Conservation (phyloP, 306 rosid species). For the Quercus cerris region DNA sequence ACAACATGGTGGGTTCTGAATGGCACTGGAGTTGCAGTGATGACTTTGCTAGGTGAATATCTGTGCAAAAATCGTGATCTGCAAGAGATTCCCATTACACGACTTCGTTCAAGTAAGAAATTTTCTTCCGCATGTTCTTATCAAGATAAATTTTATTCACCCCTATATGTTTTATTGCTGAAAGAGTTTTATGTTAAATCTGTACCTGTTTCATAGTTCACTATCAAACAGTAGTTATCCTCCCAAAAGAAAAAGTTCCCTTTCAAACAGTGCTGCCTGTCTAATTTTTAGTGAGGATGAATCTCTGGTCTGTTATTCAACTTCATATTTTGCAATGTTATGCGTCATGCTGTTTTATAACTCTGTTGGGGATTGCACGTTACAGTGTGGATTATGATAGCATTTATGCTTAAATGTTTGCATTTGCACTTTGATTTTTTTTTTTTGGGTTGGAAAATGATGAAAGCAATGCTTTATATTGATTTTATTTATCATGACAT, state of each 20-base stretch:
- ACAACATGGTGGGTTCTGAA: slow-evolving; percentile 96
- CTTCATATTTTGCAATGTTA: not conserved
- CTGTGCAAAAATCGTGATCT: slow-evolving; percentile 72
- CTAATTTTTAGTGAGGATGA: not conserved
- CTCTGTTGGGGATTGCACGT: not conserved
- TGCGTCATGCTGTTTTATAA: slow-evolving; percentile 16
- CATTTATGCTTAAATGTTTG: not conserved
- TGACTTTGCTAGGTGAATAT: slow-evolving; percentile 75
- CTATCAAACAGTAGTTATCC: not conserved
- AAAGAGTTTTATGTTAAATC: not conserved
- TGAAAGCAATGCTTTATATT: not conserved
- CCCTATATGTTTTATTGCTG: not conserved
- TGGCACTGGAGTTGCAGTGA: slow-evolving; percentile 84
- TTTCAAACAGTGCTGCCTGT: not conserved
- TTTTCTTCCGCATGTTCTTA: slow-evolving; percentile 5
- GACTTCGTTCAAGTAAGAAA: slow-evolving; percentile 74
- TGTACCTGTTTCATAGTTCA: not conserved
- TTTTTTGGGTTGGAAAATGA: not conserved
- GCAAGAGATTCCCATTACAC: slow-evolving; percentile 67
- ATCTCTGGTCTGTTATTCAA: slow-evolving; percentile 6
- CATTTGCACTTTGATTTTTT: not conserved
- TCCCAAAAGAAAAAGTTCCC: no score
- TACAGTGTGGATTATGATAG: slow-evolving; percentile 6
- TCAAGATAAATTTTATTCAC: not conserved
- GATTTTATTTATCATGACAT: not conserved